Base-by-base conservation (phyloP, 441 rosid species). In the Jatropha multifida region DNA sequence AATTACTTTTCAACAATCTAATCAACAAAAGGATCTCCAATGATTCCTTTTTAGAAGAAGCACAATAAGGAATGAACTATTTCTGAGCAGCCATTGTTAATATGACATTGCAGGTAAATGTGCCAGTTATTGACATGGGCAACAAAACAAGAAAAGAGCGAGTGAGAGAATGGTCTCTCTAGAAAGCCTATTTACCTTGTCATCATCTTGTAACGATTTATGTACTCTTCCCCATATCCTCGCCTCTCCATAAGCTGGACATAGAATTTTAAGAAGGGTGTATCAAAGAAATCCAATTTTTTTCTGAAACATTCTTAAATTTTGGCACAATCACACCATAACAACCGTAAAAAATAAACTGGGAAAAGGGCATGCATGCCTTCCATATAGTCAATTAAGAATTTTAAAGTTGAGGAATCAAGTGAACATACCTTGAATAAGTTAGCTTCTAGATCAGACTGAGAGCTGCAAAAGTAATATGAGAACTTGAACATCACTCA, bases 131-230 rank as follows among this genome's bases (percentile, higher is more conserved):
- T 60, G 1, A 7, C 8, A 48, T 59, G 54, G 52, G 4, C 54
- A 48, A 54, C 54, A 44, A 40, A 49, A 10, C 11, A 54, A 64
- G 65, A 51, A 46, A 18, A 18, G 8, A 6, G 0, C 8, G 23
- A 23, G 23, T 23, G 23, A 23, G 23, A 26, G 59, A 17, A 15
- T 32, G 12, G 3, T 37, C 68, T n/a, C 14, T 49, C 41, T 32
- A 23, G 60, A 76, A 79, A 79, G 68, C 54, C 27, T 49, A 54
- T 65, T 85, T 71, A 94, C 98, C 94, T 92, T 12, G 99, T 95
- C 97, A 93, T 95, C 99, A 95, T 93, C 81, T 94, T 95, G 86
- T 95, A 95, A n/a, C 97, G 92, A 72, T 82, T 95, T 68, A 92
- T 90, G 68, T 90, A 95, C 62, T 95, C 99, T 70, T 95, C 90